Base-by-base conservation (phyloP, 2,329 filamentous ascomycete genomes). In the Cercospora citrullina region DNA sequence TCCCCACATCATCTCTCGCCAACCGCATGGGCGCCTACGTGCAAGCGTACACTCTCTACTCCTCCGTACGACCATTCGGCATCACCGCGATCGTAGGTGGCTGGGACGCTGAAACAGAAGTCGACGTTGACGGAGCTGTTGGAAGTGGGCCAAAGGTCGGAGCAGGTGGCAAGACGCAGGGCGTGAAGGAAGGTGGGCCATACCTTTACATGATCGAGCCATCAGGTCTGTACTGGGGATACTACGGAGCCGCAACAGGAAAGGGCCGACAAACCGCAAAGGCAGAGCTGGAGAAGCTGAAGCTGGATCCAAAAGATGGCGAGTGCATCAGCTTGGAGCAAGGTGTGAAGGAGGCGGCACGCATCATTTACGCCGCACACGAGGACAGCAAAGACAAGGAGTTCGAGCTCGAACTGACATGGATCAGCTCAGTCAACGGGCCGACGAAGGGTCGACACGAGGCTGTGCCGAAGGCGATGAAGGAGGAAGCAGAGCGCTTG, bases 371-470 rank as follows among this genome's bases (percentile, higher is more conserved):
- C 80, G 89, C 97, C 69, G 94, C 94, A 60, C 95, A 99, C 79
- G 95, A 98, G 81, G 95, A 99, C 81, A 98, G 94, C 86, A 98
- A 98, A 85, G 95, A 98, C 83, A 99, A 99, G 86, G 95, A 98
- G 73, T 99, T 98, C 77, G 95, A 99, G 88, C 86, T 99, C 68
- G 95, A 99, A 85, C 96, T 99, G 93, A 96, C 92, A 68, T 99
- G 95, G 95, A 92, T 98, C 80, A 97, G 93, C 81, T 88, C 87
- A 63, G 81, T 89, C 59, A 88, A 91, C 72, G 94, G 94, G 5
- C 93, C 94, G 39, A 98, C 94, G 71, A 94, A 96, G 84, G 95
- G 95, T 71, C 89, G 90, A 76, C 95, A 99, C 79, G 87, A 94
- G 81, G 93, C 96, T 81, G 95, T 99, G 67, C 95, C 95, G 66